Base-by-base conservation (phyloP, 139 green algal species). In the Ettlia oleoabundans region DNA sequence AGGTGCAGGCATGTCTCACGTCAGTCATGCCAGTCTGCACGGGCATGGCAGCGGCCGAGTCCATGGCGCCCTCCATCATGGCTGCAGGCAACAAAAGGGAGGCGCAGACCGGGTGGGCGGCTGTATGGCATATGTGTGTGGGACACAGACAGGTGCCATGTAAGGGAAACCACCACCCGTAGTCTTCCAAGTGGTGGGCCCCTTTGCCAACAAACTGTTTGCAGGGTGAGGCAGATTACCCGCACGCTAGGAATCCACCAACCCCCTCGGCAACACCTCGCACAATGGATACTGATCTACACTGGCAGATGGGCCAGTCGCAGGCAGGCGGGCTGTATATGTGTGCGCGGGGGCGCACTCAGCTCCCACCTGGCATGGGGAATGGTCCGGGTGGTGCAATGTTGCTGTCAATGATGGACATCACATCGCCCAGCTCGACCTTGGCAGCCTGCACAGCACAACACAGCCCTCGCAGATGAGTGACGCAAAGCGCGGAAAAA, bases 391-490 rank as follows among this genome's bases (percentile, higher is more conserved):
- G 15, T 9, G 55, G 55, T 22, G 55, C 55, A 15, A 28, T 9
- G 55, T 65, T 65, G 55, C 18, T 32, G 55, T 65, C 55, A n/a
- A 5, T 65, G 55, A 65, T 65, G 55, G 18, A 32, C 55, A 65
- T 15, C 18, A 65, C 30, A 5, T 65, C 55, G 55, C 55, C 55
- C 55, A 65, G 55, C 5, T 15, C 30, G 18, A 65, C 55, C 55
- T 65, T 65, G 55, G 55, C 55, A 22, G 55, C 55, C 55, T 65
- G n/a, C n/a, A n/a, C n/a, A n/a, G n/a, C n/a, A n/a, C n/a, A n/a
- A n/a, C n/a, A n/a, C n/a, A n/a, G n/a, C n/a, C n/a, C n/a, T n/a
- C n/a, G n/a, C n/a, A n/a, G n/a, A n/a, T n/a, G n/a, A n/a, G n/a
- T n/a, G n/a, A n/a, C n/a, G n/a, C n/a, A n/a, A n/a, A n/a, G n/a